Evolutionary conservation across 1,284 basidiomycete genomes (phyloP), one percentile per base, ranked within the genome.

Genomic region (Cutaneotrichosporon sp.): DNA sequence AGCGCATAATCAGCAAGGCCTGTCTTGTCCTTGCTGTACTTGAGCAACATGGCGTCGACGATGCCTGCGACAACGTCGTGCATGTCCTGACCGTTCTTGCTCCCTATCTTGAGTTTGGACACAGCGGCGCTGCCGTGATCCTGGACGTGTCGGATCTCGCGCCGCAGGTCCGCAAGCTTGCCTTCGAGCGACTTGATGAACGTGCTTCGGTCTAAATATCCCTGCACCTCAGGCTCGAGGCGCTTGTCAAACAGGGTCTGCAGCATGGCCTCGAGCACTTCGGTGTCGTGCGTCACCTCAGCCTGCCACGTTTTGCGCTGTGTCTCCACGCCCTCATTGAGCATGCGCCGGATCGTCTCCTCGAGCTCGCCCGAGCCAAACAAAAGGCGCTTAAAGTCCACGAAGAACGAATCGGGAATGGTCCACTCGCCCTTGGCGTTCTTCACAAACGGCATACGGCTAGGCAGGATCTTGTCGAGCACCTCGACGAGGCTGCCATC

Each of bases 1-100:
- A 92, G 77, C 0, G 94, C 93, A 66, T 83, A 94, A 75, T 98
- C 94, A 0, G 86, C 77, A 39, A 83, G 83, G 0, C 83, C 88
- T 39, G 96, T 75, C n/a, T 76, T 80, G 68, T 97, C 92, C 67
- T 88, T 84, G 13, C 82, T 85, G 62, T 81, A 81, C 35, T 78
- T 78, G 35, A 83, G 78, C 2, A 94, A 68, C 0, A 79, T 78
- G 3, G 75, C 69, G 58, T 90, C 84, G 64, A 96, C 87, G 40
- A 94, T 79, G 20, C 83, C 78, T 23, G 78, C 78, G 56, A 96
- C 83, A 50, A 89, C 77, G 13, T 78, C 76, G 0, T 84, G 84
- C 46, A 91, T 78, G 65, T 91, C 87, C 53, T 85, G 81, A 1
- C 88, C 88, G 57, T 88, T 85, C 18, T 80, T 73, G 2, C 85